Evolutionary conservation across 164 flowering plant genomes (phyloP), one percentile per base, ranked within the genome.

Genomic region (Taxillus chinensis): DNA sequence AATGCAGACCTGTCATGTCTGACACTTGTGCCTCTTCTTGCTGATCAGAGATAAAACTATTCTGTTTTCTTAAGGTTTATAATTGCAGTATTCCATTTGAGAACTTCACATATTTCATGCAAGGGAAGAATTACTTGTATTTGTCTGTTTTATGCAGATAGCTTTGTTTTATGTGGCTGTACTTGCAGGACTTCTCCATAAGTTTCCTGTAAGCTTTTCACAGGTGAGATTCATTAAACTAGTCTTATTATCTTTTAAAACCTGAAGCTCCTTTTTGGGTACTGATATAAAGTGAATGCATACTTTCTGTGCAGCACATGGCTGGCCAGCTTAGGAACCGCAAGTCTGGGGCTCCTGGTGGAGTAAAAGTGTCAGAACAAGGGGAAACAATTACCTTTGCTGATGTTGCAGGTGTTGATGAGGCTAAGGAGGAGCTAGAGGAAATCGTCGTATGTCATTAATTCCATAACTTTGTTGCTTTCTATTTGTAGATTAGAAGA

Each of bases 321-420:
- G 71, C 97, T 67, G 99, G 97, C 56, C 99, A 89, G 75, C 75
- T 93, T 68, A 82, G 99, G 73, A 86, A 64, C 69, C 90, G 96
- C 46, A 93, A 90, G 61, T 70, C 95, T 67, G 89, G 85, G 58
- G 76, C 77, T 70, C 68, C 89, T 65, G 80, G 84, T 55, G 90
- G 89, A 37, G 64, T 85, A 46, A 88, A 88, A 83, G 86, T 72
- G 12, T 67, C 95, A 70, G 96, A 87, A 62, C 90, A 85, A 61
- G 88, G 91, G 53, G 99, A 89, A 64, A 62, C 74, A 27, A 65
- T 93, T 63, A 88, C 91, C 16, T 93, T 93, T 84, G 78, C 95
- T 70, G 99, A 93, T 78, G 96, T 93, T 75, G 99, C 97, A 6
- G 99, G 99, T 62, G 99, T 93, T 68, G 97, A 93, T 71, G 99